phyloP scores from a whole-genome alignment of 345 rosid species.

The Hypericum perforatum region DNA sequence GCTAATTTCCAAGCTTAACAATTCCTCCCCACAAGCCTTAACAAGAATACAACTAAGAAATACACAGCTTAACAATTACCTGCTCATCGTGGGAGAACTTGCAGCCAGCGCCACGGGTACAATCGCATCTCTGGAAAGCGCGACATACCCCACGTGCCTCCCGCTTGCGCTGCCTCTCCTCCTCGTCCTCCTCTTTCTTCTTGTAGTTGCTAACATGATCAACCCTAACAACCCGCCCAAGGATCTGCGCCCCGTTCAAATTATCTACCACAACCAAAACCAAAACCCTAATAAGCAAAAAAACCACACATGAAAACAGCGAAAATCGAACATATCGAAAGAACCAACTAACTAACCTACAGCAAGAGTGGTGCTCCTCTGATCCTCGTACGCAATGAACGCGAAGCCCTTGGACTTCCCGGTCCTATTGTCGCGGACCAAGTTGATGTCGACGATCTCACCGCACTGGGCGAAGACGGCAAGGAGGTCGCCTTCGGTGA shows the following conservation, averaged over 20 bases:
- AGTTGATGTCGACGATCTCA: slow-evolving; percentile 87
- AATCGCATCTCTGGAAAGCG: slow-evolving; percentile 91
- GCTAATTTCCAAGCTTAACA: too few relatives aligned
- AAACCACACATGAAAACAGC: neutral
- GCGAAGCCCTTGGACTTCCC: too few relatives aligned
- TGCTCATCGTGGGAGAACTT: slow-evolving; percentile 82
- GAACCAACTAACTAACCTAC: slow-evolving; percentile 84
- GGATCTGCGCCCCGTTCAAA: too few relatives aligned
- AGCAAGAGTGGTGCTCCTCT: slow-evolving; percentile 80
- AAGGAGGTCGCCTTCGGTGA: too few relatives aligned
- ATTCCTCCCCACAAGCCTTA: too few relatives aligned
- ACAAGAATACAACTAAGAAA: too few relatives aligned
- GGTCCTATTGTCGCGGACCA: slow-evolving; percentile 76
- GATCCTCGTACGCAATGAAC: slow-evolving; percentile 89
- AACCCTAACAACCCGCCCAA: slow-evolving; percentile 61
- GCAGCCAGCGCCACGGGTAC: slow-evolving; percentile 77
- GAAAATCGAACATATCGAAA: neutral
- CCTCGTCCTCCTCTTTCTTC: slow-evolving; percentile 87
- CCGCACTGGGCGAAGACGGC: slow-evolving; percentile 93
- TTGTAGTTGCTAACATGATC: slow-evolving; percentile 62
- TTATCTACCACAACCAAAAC: too few relatives aligned
- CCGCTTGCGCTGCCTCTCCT: slow-evolving; percentile 79
- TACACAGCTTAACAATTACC: too few relatives aligned
- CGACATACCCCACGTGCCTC: slow-evolving; percentile 87
- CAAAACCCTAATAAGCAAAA: too few relatives aligned